Evolutionary conservation across 768 basidiomycete species (phyloP).

Genomic region (Mrakia frigida): DNA sequence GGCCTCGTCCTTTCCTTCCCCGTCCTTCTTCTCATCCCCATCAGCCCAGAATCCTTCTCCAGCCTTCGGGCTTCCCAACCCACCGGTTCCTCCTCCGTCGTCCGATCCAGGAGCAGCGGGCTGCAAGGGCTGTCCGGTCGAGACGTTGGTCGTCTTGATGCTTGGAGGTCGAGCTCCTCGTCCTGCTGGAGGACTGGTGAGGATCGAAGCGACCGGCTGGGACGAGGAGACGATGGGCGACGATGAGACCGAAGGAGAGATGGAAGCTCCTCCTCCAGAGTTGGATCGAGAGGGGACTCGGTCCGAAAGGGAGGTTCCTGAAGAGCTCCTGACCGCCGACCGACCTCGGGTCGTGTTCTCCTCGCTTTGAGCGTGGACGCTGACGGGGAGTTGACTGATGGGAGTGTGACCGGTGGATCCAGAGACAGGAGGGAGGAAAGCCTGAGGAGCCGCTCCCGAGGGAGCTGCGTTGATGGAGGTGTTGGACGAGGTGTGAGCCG

Average conservation of each 20-base stretch:
- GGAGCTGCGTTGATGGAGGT: conserved; percentile 1
- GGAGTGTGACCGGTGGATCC: conserved; percentile 20
- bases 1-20: conserved; percentile 13
- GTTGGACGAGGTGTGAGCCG: conserved; percentile 1
- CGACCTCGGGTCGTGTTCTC: conserved; percentile 24
- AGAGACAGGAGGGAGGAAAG: conserved; percentile 15
- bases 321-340: conserved; percentile 3
- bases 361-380: background rate
- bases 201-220: background rate
- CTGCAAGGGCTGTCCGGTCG: conserved; percentile 4
- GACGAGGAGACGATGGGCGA: conserved; percentile 9
- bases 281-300: conserved; percentile 14
- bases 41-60: conserved; percentile 15
- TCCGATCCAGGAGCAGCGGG: background rate
- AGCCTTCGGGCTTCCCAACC: conserved; percentile 4
- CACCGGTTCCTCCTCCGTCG: background rate
- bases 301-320: conserved; percentile 16
- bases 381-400: conserved; percentile 4
- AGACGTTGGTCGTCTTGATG: conserved; percentile 15
- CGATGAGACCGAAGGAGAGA: background rate
- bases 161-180: conserved; percentile 12
- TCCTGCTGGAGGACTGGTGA: background rate
- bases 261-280: conserved; percentile 17
- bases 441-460: conserved; percentile 3
- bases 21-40: conserved; percentile 8